phyloP scores from a whole-genome alignment of 352 stramenopile species.

The Aphanomyces stellatus region DNA sequence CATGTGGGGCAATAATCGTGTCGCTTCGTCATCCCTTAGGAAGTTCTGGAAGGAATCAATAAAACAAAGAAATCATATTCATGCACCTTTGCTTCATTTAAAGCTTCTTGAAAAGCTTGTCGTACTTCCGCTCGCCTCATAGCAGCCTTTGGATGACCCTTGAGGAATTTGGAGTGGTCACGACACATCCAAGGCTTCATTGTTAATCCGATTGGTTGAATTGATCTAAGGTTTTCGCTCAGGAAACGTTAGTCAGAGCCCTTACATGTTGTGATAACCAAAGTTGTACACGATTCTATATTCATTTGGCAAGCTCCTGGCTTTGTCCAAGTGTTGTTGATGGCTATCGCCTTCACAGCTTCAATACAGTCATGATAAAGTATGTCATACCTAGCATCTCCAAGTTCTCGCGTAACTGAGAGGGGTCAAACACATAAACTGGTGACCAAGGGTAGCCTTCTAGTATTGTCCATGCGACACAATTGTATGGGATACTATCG shows the following conservation, averaged over 20 bases:
- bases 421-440: conserved; percentile 6
- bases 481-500: conserved; percentile 2
- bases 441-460: conserved; percentile 8
- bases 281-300: conserved; percentile 8
- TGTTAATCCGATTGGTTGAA: not conserved
- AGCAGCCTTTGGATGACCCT: not conserved
- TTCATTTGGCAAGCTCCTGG: not conserved
- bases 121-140: not conserved
- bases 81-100: not conserved
- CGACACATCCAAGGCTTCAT: conserved; percentile 1
- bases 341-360: not conserved
- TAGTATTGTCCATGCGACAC: conserved; percentile 1
- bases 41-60: not conserved
- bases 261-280: conserved; percentile 8
- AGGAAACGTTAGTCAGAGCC: not conserved
- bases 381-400: not conserved
- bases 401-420: conserved; percentile 7
- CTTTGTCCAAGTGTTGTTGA: not conserved
- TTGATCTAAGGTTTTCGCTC: not conserved
- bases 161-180: not conserved
- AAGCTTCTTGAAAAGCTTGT: not conserved
- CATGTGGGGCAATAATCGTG: conserved; percentile 1
- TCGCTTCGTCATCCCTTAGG: not conserved
- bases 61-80: not conserved
- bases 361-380: too few species aligned